Conservation (phyloP, 257 asterid species). For the Penstemon newberryi region DNA sequence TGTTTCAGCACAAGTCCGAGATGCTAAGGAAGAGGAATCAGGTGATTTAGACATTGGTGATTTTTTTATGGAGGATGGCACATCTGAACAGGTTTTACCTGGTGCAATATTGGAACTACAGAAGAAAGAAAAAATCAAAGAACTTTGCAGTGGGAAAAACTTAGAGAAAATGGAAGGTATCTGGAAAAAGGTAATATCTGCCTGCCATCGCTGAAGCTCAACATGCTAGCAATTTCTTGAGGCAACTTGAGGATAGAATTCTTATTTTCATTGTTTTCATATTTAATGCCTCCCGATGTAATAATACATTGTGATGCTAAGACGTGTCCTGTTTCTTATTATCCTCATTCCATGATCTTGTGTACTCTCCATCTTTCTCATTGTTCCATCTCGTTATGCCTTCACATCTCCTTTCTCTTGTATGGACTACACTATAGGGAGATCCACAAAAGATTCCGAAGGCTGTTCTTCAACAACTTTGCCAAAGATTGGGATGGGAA, state of each 20-base stretch:
- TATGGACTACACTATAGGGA: slow-evolving; percentile 52
- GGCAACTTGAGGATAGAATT: slow-evolving; percentile 20
- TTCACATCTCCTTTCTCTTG: slow-evolving; percentile 20
- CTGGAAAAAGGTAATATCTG: slow-evolving; percentile 84
- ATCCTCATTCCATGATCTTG: slow-evolving; percentile 11
- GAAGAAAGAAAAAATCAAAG: slow-evolving; percentile 73
- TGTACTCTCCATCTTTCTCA: slow-evolving; percentile 15
- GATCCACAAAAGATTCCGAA: slow-evolving; percentile 84
- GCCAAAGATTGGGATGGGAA: slow-evolving; percentile 96
- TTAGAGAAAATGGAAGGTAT: slow-evolving; percentile 82
- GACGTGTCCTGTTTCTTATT: slow-evolving; percentile 6
- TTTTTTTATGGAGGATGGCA: slow-evolving; percentile 66
- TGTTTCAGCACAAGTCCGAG: slow-evolving; percentile 34
- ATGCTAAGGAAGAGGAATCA: slow-evolving; percentile 47
- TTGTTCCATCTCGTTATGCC: slow-evolving; percentile 5
- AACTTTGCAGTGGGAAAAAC: slow-evolving; percentile 63
- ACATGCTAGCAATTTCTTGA: slow-evolving; percentile 17
- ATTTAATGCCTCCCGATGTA: slow-evolving; percentile 12
- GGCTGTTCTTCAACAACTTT: slow-evolving; percentile 97
- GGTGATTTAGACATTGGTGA: slow-evolving; percentile 80
- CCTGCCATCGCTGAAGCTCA: slow-evolving; percentile 22
- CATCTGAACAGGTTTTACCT: slow-evolving; percentile 44
- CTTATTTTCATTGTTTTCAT: slow-evolving; percentile 27
- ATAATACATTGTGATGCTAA: slow-evolving; percentile 14
- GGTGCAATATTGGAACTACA: slow-evolving; percentile 60